A percentile compares a stretch with the other conserved stretches of the same genome.
phyloP scores from a whole-genome alignment of 2,329 filamentous ascomycete species.

The Stachybotrys chartarum region DNA sequence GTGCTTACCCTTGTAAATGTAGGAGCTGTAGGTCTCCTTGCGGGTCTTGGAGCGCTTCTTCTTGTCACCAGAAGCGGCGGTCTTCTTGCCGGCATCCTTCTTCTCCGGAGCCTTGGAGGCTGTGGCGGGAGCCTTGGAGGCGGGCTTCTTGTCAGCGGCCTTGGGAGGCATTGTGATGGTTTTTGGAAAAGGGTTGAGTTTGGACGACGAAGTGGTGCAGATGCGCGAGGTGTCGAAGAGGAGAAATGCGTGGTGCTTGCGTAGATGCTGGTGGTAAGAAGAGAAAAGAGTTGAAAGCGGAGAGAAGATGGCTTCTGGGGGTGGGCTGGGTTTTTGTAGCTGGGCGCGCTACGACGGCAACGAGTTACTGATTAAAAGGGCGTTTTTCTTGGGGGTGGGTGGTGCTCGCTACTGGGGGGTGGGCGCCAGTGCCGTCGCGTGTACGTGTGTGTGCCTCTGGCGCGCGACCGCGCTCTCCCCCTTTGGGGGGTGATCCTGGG shows the following conservation, averaged over 20 bases:
- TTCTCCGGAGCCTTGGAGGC: slow-evolving; percentile 72
- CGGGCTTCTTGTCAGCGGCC: slow-evolving; percentile 97
- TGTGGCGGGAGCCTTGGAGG: slow-evolving; percentile 85
- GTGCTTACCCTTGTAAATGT: slow-evolving; percentile 95
- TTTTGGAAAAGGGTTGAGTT: slow-evolving; percentile 2
- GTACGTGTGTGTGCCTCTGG: slow-evolving; percentile 1
- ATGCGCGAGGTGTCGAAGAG: neutral
- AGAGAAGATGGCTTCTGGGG: slow-evolving; percentile 40
- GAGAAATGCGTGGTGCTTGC: neutral
- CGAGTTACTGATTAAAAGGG: slow-evolving; percentile 49
- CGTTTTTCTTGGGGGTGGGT: slow-evolving; percentile 3
- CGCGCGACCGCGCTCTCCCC: neutral
- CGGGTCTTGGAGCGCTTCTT: slow-evolving; percentile 99
- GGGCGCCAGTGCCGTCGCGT: slow-evolving; percentile 9
- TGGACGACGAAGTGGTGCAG: slow-evolving; percentile 9
- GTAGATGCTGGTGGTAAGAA: slow-evolving; percentile 25
- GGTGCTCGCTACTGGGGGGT: slow-evolving; percentile 1
- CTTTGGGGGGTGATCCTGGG: neutral
- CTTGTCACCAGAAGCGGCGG: slow-evolving; percentile 91
- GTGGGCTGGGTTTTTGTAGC: slow-evolving; percentile 53
- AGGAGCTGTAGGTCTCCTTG: slow-evolving; percentile 99
- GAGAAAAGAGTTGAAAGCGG: slow-evolving; percentile 33
- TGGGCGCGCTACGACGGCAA: slow-evolving; percentile 43
- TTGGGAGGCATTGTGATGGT: slow-evolving; percentile 86
- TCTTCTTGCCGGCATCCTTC: slow-evolving; percentile 99